A percentile compares a stretch with the other conserved stretches of the same genome.
phyloP scores from a whole-genome alignment of 1,284 basidiomycete species.

The Serendipita sp. region DNA sequence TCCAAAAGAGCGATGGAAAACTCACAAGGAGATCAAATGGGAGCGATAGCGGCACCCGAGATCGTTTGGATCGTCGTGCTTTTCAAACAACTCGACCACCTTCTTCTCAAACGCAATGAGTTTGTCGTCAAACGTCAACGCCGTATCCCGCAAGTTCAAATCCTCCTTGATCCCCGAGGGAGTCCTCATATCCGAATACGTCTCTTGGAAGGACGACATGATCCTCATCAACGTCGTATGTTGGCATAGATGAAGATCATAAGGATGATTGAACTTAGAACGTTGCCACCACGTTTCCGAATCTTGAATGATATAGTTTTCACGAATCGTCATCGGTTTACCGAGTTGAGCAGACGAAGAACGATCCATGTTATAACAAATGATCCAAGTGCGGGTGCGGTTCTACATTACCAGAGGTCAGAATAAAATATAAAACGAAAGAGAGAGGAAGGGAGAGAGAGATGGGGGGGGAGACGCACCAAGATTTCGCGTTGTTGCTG shows the following conservation, averaged over 20 bases:
- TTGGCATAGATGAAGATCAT: constrained; percentile 17
- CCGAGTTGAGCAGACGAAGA: constrained; percentile 31
- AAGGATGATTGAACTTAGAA: constrained; percentile 36
- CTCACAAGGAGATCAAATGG: constrained; percentile 16
- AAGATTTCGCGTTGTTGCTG: constrained; percentile 30
- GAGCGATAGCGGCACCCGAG: constrained; percentile 13
- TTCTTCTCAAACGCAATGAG: constrained; percentile 12
- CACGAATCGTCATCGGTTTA: constrained; percentile 31
- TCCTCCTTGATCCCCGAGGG: constrained; percentile 15
- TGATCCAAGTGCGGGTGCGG: constrained; percentile 32
- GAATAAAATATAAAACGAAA: neutral
- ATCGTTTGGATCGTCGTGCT: constrained; percentile 12
- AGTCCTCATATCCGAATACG: constrained; percentile 14
- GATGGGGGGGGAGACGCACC: neutral
- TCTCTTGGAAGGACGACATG: constrained; percentile 16
- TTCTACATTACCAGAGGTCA: constrained; percentile 17
- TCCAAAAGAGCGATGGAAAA: neutral
- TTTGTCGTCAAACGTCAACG: constrained; percentile 12
- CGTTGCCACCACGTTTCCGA: constrained; percentile 32
- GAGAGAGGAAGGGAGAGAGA: neutral
- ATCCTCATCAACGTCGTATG: constrained; percentile 18
- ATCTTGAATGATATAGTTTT: constrained; percentile 53
- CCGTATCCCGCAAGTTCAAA: constrained; percentile 11
- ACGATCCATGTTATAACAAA: constrained; percentile 33
- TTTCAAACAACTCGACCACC: constrained; percentile 11